phyloP scores from a whole-genome alignment of 176 grass and related monocot species.

The Bromus sterilis region DNA sequence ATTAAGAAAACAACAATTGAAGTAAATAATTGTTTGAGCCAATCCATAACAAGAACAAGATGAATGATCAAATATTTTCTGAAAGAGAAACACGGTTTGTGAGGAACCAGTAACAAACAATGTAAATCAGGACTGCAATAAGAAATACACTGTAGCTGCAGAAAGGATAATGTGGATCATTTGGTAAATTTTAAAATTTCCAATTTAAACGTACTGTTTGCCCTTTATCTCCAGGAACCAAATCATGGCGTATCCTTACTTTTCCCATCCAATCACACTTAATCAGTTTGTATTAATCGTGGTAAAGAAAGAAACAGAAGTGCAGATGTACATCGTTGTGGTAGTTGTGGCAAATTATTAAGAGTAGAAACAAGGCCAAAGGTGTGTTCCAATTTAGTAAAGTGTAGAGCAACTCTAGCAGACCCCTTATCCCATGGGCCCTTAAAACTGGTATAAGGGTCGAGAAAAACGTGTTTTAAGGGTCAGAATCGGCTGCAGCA shows the following conservation, averaged over 20 bases:
- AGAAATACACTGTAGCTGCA: background rate
- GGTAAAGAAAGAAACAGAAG: background rate
- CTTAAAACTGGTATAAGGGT: too few relatives aligned
- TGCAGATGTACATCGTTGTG: background rate
- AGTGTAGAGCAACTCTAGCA: too few relatives aligned
- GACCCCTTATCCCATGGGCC: too few relatives aligned
- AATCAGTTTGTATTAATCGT: background rate
- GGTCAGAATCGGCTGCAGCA: too few relatives aligned
- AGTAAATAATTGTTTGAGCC: background rate
- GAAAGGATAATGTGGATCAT: background rate
- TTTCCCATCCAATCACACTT: background rate
- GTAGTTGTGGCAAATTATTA: background rate
- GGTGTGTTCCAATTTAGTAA: background rate
- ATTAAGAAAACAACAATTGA: constrained; percentile 24
- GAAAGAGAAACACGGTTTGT: background rate
- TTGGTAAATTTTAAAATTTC: background rate
- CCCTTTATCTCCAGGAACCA: background rate
- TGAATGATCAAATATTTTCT: background rate
- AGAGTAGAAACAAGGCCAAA: background rate
- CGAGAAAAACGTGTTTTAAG: too few relatives aligned
- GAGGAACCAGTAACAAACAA: background rate
- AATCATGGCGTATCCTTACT: background rate
- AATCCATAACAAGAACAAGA: constrained; percentile 20
- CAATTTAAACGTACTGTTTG: background rate
- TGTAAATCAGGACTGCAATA: background rate